Percentiles rank a stretch among this genome's conserved stretches.
These are phyloP conservation scores for Fusarium tanahbumbuense DNA, from an alignment of 2,329 filamentous ascomycete species.

Conservation along the genomic window DNA sequence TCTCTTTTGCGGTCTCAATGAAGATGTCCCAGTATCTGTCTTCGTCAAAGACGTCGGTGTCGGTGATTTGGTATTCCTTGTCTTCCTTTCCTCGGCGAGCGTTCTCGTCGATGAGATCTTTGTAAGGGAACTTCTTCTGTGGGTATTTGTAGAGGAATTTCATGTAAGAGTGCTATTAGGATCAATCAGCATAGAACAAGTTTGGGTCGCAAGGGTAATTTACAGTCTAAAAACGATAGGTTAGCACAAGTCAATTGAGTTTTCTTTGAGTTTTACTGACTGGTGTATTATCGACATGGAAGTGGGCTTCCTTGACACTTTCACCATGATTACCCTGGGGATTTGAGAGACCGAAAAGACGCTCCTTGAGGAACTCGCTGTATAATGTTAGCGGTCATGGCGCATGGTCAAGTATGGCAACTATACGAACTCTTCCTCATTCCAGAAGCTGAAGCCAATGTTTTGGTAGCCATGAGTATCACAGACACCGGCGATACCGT, in stretches of 20 bases:
- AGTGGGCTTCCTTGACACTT: slow-evolving; percentile 96
- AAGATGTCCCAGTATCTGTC: slow-evolving; percentile 96
- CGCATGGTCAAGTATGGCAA: background rate
- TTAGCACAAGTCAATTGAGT: slow-evolving; percentile 37
- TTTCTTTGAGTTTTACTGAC: slow-evolving; percentile 54
- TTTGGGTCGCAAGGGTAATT: slow-evolving; percentile 23
- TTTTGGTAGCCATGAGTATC: slow-evolving; percentile 93
- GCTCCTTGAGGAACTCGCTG: slow-evolving; percentile 93
- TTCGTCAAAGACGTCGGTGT: slow-evolving; percentile 89
- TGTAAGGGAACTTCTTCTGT: slow-evolving; percentile 89
- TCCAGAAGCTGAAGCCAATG: slow-evolving; percentile 97
- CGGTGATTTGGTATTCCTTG: slow-evolving; percentile 89
- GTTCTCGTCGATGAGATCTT: slow-evolving; percentile 87
- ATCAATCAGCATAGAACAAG: slow-evolving; percentile 23
- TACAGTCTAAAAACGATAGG: slow-evolving; percentile 57
- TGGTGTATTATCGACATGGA: slow-evolving; percentile 95
- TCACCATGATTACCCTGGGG: slow-evolving; percentile 98
- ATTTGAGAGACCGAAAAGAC: slow-evolving; percentile 94
- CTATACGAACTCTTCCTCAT: slow-evolving; percentile 84
- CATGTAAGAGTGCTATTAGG: slow-evolving; percentile 90
- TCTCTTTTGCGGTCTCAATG: slow-evolving; percentile 95
- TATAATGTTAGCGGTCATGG: slow-evolving; percentile 53
- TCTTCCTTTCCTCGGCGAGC: slow-evolving; percentile 80
- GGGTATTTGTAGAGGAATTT: slow-evolving; percentile 99
- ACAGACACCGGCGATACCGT: slow-evolving; percentile 93